Base-by-base conservation (phyloP, 2,329 filamentous ascomycete species). In the Fusarium nisikadoi region DNA sequence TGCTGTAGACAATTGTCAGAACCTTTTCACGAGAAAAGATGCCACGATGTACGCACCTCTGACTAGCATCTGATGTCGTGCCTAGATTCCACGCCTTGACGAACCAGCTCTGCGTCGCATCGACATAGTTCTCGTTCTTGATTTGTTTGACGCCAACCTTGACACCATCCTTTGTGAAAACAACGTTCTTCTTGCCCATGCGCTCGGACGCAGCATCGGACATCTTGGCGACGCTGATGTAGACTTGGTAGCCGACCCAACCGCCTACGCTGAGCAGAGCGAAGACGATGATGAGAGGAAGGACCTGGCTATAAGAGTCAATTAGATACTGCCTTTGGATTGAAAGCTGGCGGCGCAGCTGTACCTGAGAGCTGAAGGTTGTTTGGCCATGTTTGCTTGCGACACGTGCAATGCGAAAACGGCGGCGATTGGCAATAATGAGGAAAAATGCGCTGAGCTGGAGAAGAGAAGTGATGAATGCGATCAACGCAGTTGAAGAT, bases 181-280 rank as follows among this genome's bases (percentile, higher is more conserved):
- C 85, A 62, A 95, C 88, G 79, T 94, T 92, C 84, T 92, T 93
- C 83, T 89, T 89, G 80, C 91, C 90, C 88, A 94, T 92, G 78
- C 89, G 89, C 81, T 91, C 86, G 53, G 87, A 88, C 50, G 92
- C 91, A 65, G 88, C 86, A 66, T 89, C 84, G 68, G 89, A 87
- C 75, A 95, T 90, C 80, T 92, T 87, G 81, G 85, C 86, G 61
- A 88, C 86, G 81, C 90, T 90, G 60, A 92, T 81, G 82, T 92
- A 94, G 79, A 94, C 87, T 68, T 93, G 90, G 81, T 94, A 94
- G 68, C 88, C 87, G 64, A 95, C 84, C 82, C 89, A 93, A 62
- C 86, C 91, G 49, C 87, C 79, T 60, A 83, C 86, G 69, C 81
- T 86, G 33, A 93, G 79, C 77, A 93, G 84, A 68, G 92, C 86